These are phyloP conservation scores for Boletus fagicola DNA, from an alignment of 768 basidiomycete species.

Conservation along the genomic window DNA sequence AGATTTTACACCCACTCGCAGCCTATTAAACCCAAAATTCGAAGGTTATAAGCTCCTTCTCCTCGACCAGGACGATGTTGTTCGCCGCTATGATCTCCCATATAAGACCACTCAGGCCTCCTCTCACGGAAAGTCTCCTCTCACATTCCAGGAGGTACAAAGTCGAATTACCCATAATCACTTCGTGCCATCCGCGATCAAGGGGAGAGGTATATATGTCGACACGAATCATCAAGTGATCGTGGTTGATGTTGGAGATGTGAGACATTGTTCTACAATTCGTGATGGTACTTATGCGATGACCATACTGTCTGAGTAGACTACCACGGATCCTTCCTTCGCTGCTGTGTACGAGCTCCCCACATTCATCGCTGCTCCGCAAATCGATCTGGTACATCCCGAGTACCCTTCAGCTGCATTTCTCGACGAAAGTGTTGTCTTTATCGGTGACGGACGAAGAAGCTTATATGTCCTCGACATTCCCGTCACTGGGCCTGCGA, in stretches of 20 bases:
- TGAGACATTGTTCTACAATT: slow-evolving; percentile 36
- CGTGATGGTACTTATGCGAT: slow-evolving; percentile 6
- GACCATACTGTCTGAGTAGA: slow-evolving; percentile 43
- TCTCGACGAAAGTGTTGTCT: slow-evolving; percentile 44
- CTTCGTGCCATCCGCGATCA: slow-evolving; percentile 48
- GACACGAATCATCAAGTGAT: slow-evolving; percentile 64
- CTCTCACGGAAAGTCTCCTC: slow-evolving; percentile 54
- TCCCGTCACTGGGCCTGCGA: slow-evolving; percentile 37
- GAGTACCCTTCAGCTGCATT: slow-evolving; percentile 78
- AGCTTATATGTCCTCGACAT: slow-evolving; percentile 58
- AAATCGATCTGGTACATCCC: slow-evolving; percentile 41
- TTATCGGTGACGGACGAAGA: slow-evolving; percentile 74
- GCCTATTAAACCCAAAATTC: slow-evolving; percentile 76
- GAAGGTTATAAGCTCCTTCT: slow-evolving; percentile 78
- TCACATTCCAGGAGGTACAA: slow-evolving; percentile 80
- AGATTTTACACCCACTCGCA: slow-evolving; percentile 45
- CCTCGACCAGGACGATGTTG: slow-evolving; percentile 56
- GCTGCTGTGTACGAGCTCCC: slow-evolving; percentile 60
- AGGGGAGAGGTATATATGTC: slow-evolving; percentile 59
- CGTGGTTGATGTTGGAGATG: slow-evolving; percentile 54
- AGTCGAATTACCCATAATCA: slow-evolving; percentile 86
- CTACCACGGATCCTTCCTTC: slow-evolving; percentile 49
- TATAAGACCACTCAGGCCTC: slow-evolving; percentile 50
- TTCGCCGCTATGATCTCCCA: slow-evolving; percentile 48
- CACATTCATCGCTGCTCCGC: slow-evolving; percentile 43